These are phyloP conservation scores for Globisporangium okanoganense DNA, from an alignment of 352 stramenopile species.

Conservation along the genomic window DNA sequence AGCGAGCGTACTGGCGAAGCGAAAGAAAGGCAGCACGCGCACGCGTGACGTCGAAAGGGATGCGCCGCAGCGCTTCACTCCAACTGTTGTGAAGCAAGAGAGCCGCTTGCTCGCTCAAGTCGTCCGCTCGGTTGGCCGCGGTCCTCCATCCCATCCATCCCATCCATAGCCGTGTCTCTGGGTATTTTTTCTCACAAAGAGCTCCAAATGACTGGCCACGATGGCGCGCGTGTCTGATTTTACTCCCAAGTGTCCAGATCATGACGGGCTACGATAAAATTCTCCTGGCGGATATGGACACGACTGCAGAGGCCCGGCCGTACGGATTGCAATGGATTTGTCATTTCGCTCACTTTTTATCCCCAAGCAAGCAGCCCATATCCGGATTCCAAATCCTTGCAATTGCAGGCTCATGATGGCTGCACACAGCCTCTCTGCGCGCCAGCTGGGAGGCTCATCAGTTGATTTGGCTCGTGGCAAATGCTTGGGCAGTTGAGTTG, in stretches of 20 bases:
- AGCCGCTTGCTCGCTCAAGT: background rate
- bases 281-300: conserved; percentile 1
- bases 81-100: background rate
- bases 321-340: background rate
- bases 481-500: too few relatives aligned
- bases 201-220: conserved; percentile 4
- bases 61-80: conserved; percentile 5
- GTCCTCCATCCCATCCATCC: background rate
- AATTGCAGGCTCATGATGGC: background rate
- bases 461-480: conserved; percentile 3
- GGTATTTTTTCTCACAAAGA: background rate
- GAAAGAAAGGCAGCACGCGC: conserved; percentile 2
- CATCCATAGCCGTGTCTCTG: background rate
- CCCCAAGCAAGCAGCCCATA: background rate
- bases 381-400: background rate
- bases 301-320: background rate
- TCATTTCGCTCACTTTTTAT: background rate
- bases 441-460: conserved; percentile 2
- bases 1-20: background rate
- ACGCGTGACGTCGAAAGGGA: background rate
- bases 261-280: conserved; percentile 5
- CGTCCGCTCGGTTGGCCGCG: background rate
- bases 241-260: background rate
- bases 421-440: background rate
- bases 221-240: background rate